Base-by-base conservation (phyloP, 177 flowering plant species). In the Vitis hybrid region DNA sequence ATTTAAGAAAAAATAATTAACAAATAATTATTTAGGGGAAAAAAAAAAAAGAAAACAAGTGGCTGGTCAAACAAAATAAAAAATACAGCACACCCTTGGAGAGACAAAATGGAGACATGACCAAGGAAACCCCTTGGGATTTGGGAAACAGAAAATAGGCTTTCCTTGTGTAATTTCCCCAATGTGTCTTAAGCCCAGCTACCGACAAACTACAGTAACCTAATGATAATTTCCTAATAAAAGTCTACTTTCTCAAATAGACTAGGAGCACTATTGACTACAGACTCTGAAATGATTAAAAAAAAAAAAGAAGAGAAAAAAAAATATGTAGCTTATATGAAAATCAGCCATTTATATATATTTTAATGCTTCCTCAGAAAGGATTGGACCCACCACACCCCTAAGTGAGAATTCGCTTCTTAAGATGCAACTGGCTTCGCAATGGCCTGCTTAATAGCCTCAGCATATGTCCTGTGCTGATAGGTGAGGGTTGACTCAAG, bases 401-500 rank as follows among this genome's bases (percentile, higher is more conserved):
- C 34, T 40, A 65, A 72, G 70, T 17, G 58, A 62, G 9, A 14
- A 54, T 52, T 54, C 62, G 45, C 70, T 77, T 65, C 83, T 72
- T 84, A 81, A 18, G 90, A 70, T 23, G 97, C 87, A 65, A 82
- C 71, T 34, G 98, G 89, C 59, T 91, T 87, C 13, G 94, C 74
- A 56, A 76, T 81, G 26, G 90, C 87, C 77, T 89, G 80, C 88
- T 88, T 95, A 50, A 95, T 23, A 18, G 99, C 98, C 76, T 95
- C 92, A 0, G 98, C 89, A 61, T 95, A 93, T 49, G 98, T 95
- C 87, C 88, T 85, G 85, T 95, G 99, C 75, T 95, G 99, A 70
- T 95, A 93, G 9, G 99, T 93, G 65, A 93, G 89, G 64, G 99
- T 95, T 9, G 98, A 91, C 50, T 91, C 98, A 50, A 95, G 90